Evolutionary conservation across 2,329 filamentous ascomycete genomes (phyloP).

Genomic region (Byssochlamys sp.): DNA sequence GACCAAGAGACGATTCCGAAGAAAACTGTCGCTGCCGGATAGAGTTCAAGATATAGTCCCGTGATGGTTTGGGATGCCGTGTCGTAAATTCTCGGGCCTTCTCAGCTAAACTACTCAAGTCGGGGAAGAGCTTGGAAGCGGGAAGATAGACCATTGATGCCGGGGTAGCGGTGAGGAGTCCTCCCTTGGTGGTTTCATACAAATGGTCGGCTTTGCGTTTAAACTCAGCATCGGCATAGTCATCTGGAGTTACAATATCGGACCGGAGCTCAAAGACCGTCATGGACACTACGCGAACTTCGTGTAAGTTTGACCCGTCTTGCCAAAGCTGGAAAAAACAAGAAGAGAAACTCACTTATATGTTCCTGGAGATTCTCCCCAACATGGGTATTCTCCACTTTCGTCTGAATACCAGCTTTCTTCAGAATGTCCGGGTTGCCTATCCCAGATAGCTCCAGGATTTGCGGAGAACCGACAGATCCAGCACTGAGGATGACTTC

Average conservation of each 20-base stretch:
- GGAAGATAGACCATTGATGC: not conserved
- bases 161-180: not conserved
- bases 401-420: slow-evolving; percentile 30
- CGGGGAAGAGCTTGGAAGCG: not conserved
- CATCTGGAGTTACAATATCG: not conserved
- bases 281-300: not conserved
- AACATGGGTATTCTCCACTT: not conserved
- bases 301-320: not conserved
- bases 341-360: not conserved
- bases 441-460: slow-evolving; percentile 54
- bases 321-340: not conserved
- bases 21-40: not conserved
- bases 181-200: not conserved
- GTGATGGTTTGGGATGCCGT: not conserved
- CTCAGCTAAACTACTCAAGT: not conserved
- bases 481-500: slow-evolving; percentile 55
- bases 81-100: not conserved
- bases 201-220: not conserved
- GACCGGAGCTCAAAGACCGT: not conserved
- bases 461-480: slow-evolving; percentile 47
- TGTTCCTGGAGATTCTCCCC: not conserved
- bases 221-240: not conserved
- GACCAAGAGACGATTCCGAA: slow-evolving; percentile 23
- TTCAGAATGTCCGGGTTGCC: slow-evolving; percentile 40
- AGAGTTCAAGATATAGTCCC: not conserved